Conservation (phyloP, 768 basidiomycete genomes). For the Lenzites betulinus region DNA sequence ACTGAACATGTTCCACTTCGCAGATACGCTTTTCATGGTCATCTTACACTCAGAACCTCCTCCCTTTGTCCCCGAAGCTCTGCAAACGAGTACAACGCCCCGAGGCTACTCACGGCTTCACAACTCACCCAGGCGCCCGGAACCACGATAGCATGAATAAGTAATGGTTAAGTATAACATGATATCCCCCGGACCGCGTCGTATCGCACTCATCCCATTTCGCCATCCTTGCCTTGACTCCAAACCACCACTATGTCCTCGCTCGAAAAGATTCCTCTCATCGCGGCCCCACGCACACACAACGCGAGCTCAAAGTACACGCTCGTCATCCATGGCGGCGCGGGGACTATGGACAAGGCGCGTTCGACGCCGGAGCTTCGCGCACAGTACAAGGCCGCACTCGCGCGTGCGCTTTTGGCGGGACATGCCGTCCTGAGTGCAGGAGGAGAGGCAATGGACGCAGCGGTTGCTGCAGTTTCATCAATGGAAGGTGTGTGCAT, state of each 20-base stretch:
- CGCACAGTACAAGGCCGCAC: conserved; percentile 55
- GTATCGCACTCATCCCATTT: background rate
- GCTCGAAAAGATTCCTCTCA: conserved; percentile 6
- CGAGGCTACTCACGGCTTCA: no score
- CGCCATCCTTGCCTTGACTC: background rate
- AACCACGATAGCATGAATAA: no score
- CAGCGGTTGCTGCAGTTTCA: conserved; percentile 72
- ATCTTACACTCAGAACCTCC: no score
- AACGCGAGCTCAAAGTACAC: conserved; percentile 27
- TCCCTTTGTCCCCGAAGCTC: no score
- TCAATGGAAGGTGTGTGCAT: conserved; percentile 62
- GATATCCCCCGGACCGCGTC: background rate
- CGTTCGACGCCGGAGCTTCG: conserved; percentile 62
- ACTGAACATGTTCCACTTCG: no score
- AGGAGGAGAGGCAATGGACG: conserved; percentile 84
- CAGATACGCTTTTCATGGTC: no score
- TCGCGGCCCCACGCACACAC: background rate
- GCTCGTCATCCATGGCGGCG: conserved; percentile 81
- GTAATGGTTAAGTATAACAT: background rate
- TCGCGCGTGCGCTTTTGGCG: conserved; percentile 56
- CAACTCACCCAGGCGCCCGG: no score
- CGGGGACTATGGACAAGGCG: conserved; percentile 64
- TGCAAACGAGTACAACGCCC: no score
- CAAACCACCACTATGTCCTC: conserved; percentile 5
- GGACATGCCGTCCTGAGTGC: conserved; percentile 63